These are phyloP conservation scores for Pyronema omphalodes DNA, from an alignment of 495 filamentous ascomycete species.

Conservation along the genomic window DNA sequence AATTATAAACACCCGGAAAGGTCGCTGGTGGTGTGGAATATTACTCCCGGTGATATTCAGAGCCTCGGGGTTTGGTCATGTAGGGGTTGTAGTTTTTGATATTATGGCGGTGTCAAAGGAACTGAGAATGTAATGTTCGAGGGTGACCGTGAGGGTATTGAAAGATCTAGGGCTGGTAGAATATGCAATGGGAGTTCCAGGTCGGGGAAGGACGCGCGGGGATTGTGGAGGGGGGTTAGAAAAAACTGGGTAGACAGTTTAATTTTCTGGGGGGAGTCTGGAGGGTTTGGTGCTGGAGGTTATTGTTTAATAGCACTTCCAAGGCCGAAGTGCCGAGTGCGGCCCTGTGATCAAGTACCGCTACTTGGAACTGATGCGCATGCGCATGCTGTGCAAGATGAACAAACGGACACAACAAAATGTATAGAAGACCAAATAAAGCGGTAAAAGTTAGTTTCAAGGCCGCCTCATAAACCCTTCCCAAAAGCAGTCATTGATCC, in stretches of 20 bases:
- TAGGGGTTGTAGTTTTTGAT: neutral
- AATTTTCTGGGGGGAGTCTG: neutral
- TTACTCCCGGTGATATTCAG: too few relatives aligned
- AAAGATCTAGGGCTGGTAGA: neutral
- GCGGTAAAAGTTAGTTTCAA: too few relatives aligned
- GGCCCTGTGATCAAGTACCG: too few relatives aligned
- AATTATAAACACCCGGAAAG: neutral
- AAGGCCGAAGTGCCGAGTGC: too few relatives aligned
- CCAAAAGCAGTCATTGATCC: too few relatives aligned
- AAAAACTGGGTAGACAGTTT: neutral
- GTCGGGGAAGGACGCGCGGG: neutral
- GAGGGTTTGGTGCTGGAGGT: conserved; percentile 1
- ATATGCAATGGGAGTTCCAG: neutral
- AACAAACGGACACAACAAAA: too few relatives aligned
- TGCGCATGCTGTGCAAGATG: too few relatives aligned
- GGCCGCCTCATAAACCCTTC: too few relatives aligned
- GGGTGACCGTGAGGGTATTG: neutral
- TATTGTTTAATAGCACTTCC: neutral
- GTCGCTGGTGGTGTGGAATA: too few relatives aligned
- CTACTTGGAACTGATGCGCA: too few relatives aligned
- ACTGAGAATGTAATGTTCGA: neutral
- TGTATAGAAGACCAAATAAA: too few relatives aligned
- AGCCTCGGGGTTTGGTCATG: neutral
- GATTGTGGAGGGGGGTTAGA: neutral
- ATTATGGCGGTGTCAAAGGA: neutral